phyloP scores from a whole-genome alignment of 1,139 yeast species.

The Casaregolazyma lundiana region DNA sequence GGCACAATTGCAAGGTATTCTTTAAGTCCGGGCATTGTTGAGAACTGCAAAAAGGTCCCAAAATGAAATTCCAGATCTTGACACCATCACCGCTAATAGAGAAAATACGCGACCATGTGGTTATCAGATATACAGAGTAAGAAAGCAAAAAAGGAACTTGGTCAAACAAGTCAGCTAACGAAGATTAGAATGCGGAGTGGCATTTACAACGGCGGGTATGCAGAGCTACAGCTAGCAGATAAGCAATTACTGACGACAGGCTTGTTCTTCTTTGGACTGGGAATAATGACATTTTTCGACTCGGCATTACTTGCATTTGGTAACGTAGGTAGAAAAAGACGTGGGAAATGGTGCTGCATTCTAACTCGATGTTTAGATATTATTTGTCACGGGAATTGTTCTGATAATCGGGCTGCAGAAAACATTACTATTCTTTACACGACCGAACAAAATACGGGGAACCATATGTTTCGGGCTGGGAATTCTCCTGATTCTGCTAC shows the following conservation, averaged over 20 bases:
- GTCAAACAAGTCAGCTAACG: background rate
- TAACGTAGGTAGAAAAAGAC: constrained; percentile 42
- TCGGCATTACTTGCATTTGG: constrained; percentile 87
- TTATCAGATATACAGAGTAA: constrained; percentile 35
- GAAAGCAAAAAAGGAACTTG: constrained; percentile 11
- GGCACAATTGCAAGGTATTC: constrained; percentile 49
- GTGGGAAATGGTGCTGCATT: constrained; percentile 57
- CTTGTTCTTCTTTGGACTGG: constrained; percentile 70
- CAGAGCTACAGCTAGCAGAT: background rate
- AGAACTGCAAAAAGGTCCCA: background rate
- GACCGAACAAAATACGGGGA: constrained; percentile 85
- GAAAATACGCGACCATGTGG: constrained; percentile 28
- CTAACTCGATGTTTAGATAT: constrained; percentile 27
- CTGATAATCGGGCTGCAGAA: constrained; percentile 85
- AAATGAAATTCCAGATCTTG: background rate
- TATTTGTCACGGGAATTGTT: constrained; percentile 77
- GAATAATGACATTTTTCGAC: constrained; percentile 82
- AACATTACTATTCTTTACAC: constrained; percentile 75
- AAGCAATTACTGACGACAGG: constrained; percentile 23
- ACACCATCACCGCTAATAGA: constrained; percentile 3
- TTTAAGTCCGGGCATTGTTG: constrained; percentile 5
- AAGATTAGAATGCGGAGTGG: constrained; percentile 78
- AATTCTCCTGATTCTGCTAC: constrained; percentile 65
- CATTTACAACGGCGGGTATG: constrained; percentile 79
- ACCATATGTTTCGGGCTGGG: constrained; percentile 75